Conservation (phyloP, 1,139 yeast species). For the Yamadazyma buinensis region DNA sequence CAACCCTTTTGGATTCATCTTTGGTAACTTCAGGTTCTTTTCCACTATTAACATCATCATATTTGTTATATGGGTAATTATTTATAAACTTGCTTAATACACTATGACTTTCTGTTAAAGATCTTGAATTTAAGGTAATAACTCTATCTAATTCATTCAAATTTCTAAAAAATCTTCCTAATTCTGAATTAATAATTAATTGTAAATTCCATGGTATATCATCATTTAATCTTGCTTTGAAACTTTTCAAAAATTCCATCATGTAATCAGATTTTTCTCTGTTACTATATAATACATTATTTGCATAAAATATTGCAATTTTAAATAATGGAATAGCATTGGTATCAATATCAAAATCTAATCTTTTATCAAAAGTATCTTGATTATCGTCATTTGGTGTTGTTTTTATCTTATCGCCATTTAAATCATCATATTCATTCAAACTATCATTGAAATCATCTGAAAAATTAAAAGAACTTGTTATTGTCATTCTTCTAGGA, state of each 20-base stretch:
- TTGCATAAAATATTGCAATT: constrained; percentile 24
- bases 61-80: constrained; percentile 17
- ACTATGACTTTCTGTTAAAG: constrained; percentile 21
- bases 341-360: constrained; percentile 9
- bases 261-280: constrained; percentile 22
- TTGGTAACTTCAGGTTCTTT: constrained; percentile 1
- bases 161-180: constrained; percentile 25
- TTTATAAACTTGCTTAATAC: constrained; percentile 13
- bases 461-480: too few species aligned
- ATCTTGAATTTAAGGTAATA: constrained; percentile 20
- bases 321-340: constrained; percentile 20
- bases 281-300: constrained; percentile 2
- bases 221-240: constrained; percentile 20
- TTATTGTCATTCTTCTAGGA: too few species aligned
- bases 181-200: constrained; percentile 23
- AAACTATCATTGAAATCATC: not conserved
- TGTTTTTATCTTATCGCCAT: constrained; percentile 8
- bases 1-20: too few species aligned
- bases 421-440: not conserved
- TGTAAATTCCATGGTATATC: constrained; percentile 23
- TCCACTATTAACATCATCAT: not conserved
- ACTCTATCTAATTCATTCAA: constrained; percentile 23
- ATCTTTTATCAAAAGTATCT: too few species aligned
- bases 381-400: constrained; percentile 3
- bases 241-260: constrained; percentile 27